phyloP scores from a whole-genome alignment of 352 stramenopile genomes.

The Globisporangium echinulatum region DNA sequence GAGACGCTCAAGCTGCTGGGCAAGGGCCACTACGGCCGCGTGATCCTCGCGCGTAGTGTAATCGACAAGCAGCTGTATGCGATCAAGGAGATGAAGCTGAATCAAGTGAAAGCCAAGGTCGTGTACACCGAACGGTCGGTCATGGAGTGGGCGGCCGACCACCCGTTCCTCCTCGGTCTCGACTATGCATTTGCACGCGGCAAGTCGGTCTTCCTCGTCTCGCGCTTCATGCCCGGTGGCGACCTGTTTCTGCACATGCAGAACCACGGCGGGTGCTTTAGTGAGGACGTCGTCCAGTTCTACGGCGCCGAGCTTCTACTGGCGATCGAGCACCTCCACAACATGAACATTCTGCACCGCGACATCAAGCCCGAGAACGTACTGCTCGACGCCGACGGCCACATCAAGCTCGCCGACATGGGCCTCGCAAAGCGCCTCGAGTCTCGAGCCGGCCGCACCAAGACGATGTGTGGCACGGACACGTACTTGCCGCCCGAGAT shows the following conservation, averaged over 20 bases:
- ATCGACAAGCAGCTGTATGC: slow-evolving; percentile 60
- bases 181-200: slow-evolving; percentile 94
- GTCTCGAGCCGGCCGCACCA: slow-evolving; percentile 60
- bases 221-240: slow-evolving; percentile 97
- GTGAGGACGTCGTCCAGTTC: slow-evolving; percentile 72
- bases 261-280: slow-evolving; percentile 76
- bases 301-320: slow-evolving; percentile 81
- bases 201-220: slow-evolving; percentile 96
- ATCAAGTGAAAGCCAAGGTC: slow-evolving; percentile 83
- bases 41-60: slow-evolving; percentile 52
- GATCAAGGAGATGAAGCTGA: slow-evolving; percentile 88
- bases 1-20: slow-evolving; percentile 78
- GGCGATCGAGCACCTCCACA: slow-evolving; percentile 86
- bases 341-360: slow-evolving; percentile 90
- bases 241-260: slow-evolving; percentile 92
- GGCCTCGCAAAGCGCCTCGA: slow-evolving; percentile 87
- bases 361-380: slow-evolving; percentile 94
- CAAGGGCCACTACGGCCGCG: slow-evolving; percentile 78
- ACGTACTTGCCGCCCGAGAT: slow-evolving; percentile 89
- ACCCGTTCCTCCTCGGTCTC: slow-evolving; percentile 97
- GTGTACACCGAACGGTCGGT: slow-evolving; percentile 77
- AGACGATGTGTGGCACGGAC: slow-evolving; percentile 88
- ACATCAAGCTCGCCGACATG: slow-evolving; percentile 90
- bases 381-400: slow-evolving; percentile 78
- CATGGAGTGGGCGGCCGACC: slow-evolving; percentile 81